Percentiles rank a stretch among this genome's conserved stretches.
Evolutionary conservation across 345 rosid genomes (phyloP).

Genomic region (Pugionium dolabratum): DNA sequence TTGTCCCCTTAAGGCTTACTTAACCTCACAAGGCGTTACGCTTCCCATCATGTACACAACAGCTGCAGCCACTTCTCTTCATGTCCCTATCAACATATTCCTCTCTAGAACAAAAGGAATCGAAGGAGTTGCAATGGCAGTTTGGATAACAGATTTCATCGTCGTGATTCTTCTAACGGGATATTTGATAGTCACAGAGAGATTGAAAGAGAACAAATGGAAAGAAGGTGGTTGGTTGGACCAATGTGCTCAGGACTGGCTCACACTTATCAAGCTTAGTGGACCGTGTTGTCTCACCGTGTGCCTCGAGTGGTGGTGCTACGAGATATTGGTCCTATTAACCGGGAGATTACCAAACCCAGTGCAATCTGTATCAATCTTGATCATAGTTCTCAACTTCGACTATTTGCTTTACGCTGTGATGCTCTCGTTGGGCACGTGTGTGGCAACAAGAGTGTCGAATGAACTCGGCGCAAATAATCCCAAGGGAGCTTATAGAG

Average conservation of each 20-base stretch:
- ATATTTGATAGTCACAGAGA: conserved; percentile 51
- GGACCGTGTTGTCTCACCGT: conserved; percentile 91
- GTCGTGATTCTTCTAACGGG: conserved; percentile 52
- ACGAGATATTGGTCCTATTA: conserved; percentile 78
- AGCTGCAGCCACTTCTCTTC: conserved; percentile 63
- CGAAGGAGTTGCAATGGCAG: conserved; percentile 76
- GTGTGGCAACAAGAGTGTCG: conserved; percentile 74
- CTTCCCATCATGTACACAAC: conserved; percentile 78
- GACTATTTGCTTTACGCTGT: conserved; percentile 81
- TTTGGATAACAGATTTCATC: conserved; percentile 71
- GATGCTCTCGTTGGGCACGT: conserved; percentile 74
- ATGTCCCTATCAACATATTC: conserved; percentile 65
- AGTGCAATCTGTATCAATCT: conserved; percentile 56
- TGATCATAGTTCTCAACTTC: conserved; percentile 75
- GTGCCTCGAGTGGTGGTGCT: conserved; percentile 99
- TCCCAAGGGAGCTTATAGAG: conserved; percentile 50
- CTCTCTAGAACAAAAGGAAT: conserved; percentile 65
- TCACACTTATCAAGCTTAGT: conserved; percentile 60
- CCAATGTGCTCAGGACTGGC: conserved; percentile 60
- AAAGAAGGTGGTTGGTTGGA: conserved; percentile 70
- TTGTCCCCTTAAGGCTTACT: conserved; percentile 72
- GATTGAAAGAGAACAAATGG: conserved; percentile 48
- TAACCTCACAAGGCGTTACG: conserved; percentile 79
- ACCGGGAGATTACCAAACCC: conserved; percentile 69
- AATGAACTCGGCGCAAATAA: conserved; percentile 86